Conservation (phyloP, 129 eudicot species). For the Pseudognaphalium luteoalbum region DNA sequence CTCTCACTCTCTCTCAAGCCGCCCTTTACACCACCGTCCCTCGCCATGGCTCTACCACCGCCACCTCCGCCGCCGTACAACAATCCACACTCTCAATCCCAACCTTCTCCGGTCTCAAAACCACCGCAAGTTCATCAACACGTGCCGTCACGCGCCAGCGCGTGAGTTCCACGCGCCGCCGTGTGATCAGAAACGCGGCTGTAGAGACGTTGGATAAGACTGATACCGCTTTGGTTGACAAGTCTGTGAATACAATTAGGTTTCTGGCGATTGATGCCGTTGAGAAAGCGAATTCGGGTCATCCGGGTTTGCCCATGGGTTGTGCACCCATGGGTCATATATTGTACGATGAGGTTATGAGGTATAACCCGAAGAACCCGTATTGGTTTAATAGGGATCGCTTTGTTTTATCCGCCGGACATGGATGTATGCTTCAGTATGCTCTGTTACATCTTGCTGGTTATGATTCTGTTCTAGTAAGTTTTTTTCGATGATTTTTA, state of each 20-base stretch:
- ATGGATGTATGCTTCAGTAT: slow-evolving; percentile 97
- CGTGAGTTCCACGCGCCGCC: slow-evolving; percentile 33
- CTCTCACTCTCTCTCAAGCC: slow-evolving; percentile 87
- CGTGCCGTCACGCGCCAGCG: slow-evolving; percentile 41
- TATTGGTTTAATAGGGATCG: slow-evolving; percentile 96
- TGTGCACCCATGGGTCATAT: slow-evolving; percentile 99
- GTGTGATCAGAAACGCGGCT: slow-evolving; percentile 47
- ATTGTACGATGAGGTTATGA: slow-evolving; percentile 94
- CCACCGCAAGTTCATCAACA: slow-evolving; percentile 41
- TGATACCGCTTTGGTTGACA: slow-evolving; percentile 60
- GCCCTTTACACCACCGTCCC: slow-evolving; percentile 61
- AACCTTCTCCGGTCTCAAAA: slow-evolving; percentile 65
- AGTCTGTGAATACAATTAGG: slow-evolving; percentile 78
- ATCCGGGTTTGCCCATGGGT: slow-evolving; percentile 98
- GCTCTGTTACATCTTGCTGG: slow-evolving; percentile 97
- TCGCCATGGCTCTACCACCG: slow-evolving; percentile 56
- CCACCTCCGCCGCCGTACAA: slow-evolving; percentile 31
- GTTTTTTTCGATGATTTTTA: slow-evolving; percentile 15
- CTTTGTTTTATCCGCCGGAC: slow-evolving; percentile 96
- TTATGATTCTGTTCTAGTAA: slow-evolving; percentile 70
- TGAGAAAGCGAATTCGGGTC: slow-evolving; percentile 98
- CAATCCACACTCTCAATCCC: slow-evolving; percentile 58
- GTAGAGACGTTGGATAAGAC: slow-evolving; percentile 66
- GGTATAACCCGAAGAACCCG: slow-evolving; percentile 94
- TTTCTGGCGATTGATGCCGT: slow-evolving; percentile 94